phyloP scores from a whole-genome alignment of 1,284 basidiomycete species.

The Irpex lacteus region DNA sequence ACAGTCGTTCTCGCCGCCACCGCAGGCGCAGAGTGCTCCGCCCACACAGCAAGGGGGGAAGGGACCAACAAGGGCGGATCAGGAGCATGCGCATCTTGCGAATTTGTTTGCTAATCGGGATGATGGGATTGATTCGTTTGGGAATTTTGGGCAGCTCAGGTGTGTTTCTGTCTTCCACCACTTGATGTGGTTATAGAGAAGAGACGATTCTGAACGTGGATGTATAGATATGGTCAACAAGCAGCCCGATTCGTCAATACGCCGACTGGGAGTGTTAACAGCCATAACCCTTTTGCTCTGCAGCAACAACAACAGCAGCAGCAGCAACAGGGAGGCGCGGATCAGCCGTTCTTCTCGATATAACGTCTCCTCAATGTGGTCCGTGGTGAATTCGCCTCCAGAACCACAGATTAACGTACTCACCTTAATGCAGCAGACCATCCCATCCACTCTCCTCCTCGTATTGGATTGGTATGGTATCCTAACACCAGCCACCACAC shows the following conservation, averaged over 20 bases:
- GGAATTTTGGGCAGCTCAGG: conserved; percentile 81
- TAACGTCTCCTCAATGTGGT: conserved; percentile 24
- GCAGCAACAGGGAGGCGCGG: conserved; percentile 44
- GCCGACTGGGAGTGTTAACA: conserved; percentile 48
- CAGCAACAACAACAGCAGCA: conserved; percentile 53
- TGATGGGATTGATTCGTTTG: conserved; percentile 92
- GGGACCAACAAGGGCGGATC: conserved; percentile 42
- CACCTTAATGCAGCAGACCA: neutral
- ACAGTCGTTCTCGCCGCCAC: conserved; percentile 24
- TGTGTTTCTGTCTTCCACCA: too few species aligned
- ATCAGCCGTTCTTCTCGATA: conserved; percentile 86
- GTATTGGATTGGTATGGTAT: neutral
- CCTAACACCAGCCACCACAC: neutral
- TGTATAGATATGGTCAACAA: conserved; percentile 60
- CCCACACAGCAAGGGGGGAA: conserved; percentile 18
- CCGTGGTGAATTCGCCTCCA: too few species aligned
- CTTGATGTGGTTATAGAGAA: too few species aligned
- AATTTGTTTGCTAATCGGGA: conserved; percentile 73
- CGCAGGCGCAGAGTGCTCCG: conserved; percentile 31
- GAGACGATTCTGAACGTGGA: conserved; percentile 4
- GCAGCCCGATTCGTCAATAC: conserved; percentile 57
- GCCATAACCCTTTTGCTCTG: conserved; percentile 77
- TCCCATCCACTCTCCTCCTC: neutral
- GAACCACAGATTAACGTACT: too few species aligned
- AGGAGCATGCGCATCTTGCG: conserved; percentile 78